Evolutionary conservation across 140 eudicot genomes (phyloP), one percentile per base, ranked within the genome.

Genomic region (Bidens hawaiensis): DNA sequence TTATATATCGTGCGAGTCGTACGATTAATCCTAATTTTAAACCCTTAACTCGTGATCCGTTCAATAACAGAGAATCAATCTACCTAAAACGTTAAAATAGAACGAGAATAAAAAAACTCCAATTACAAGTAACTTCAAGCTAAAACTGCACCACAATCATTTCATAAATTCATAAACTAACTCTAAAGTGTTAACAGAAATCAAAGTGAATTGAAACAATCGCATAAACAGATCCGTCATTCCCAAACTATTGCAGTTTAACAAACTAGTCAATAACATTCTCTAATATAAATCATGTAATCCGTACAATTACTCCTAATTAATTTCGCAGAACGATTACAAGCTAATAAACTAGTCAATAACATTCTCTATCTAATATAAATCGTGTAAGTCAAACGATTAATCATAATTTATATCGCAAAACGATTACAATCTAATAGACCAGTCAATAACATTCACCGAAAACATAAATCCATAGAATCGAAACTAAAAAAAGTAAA

Each of bases 1-100:
- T 38, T n/a, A n/a, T n/a, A n/a, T n/a, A n/a, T n/a, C n/a, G n/a
- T n/a, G n/a, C n/a, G n/a, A n/a, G n/a, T n/a, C n/a, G n/a, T n/a
- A n/a, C n/a, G n/a, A n/a, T n/a, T n/a, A n/a, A n/a, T n/a, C n/a
- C n/a, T n/a, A n/a, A n/a, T n/a, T 1, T 11, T 10, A 38, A 61
- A 71, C 61, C 76, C 70, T 69, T 71, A 71, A 61, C 26, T 61
- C 49, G 64, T 18, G 57, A 71, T 50, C 76, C 36, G 43, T 43
- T 60, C 55, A 14, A 70, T 34, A 36, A 47, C 23, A 60, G 55
- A 38, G 36, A 61, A 50, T 13, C 63, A 51, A 49, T 60, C 16
- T 54, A 49, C 50, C 40, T 16, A n/a, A n/a, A n/a, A n/a, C n/a
- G n/a, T n/a, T n/a, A n/a, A n/a, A 3, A 23, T 18, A 6, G 33